phyloP scores from a whole-genome alignment of 768 basidiomycete species.

The Podaxis sp. region DNA sequence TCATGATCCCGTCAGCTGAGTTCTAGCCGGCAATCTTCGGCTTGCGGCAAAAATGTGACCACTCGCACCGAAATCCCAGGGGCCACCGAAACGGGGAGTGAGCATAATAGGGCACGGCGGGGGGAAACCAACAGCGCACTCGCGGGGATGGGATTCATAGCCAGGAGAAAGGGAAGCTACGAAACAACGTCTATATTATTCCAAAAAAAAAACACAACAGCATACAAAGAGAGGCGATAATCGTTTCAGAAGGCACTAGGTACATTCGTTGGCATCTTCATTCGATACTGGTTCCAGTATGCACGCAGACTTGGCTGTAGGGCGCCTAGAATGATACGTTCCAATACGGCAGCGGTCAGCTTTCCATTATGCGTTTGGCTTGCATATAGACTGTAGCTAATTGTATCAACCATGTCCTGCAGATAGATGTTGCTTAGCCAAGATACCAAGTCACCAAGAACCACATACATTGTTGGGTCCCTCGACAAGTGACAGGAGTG shows the following conservation, averaged over 20 bases:
- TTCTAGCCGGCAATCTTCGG: no score
- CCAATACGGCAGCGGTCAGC: slow-evolving; percentile 28
- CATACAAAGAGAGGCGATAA: neutral
- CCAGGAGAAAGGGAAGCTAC: no score
- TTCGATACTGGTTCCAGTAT: slow-evolving; percentile 8
- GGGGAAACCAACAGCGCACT: no score
- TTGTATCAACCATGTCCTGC: slow-evolving; percentile 33
- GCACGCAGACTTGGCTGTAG: slow-evolving; percentile 31
- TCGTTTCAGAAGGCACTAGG: neutral
- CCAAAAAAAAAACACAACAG: neutral
- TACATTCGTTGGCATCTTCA: neutral
- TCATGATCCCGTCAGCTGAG: no score
- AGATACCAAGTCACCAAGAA: neutral
- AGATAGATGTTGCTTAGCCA: neutral
- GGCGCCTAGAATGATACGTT: slow-evolving; percentile 33
- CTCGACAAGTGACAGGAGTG: slow-evolving; percentile 25
- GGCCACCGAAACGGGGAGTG: no score
- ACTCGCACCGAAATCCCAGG: no score
- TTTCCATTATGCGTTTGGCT: slow-evolving; percentile 15
- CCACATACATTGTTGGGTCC: slow-evolving; percentile 26
- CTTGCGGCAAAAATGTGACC: no score
- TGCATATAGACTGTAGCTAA: slow-evolving; percentile 20
- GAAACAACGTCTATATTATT: neutral
- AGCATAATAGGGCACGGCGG: no score
- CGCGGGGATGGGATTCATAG: no score